Percentiles rank a stretch among this genome's conserved stretches.
These are phyloP conservation scores for Oryza longistaminata DNA, from an alignment of 176 grass and related monocot species.

Conservation along the genomic window DNA sequence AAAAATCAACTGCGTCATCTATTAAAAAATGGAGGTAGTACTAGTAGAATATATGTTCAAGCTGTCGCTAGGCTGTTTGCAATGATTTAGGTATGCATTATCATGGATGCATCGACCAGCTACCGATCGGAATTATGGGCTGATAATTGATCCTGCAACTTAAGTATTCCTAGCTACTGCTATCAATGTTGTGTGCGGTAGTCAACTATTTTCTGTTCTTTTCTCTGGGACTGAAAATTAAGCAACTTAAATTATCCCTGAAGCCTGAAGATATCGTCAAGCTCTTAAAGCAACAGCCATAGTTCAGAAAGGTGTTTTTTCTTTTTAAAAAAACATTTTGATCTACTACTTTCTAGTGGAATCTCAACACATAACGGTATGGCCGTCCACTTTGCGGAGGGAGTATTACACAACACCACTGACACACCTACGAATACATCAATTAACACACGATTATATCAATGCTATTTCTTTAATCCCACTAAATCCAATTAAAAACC, in stretches of 20 bases:
- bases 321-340: neutral
- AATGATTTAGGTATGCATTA: conserved; percentile 34
- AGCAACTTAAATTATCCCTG: neutral
- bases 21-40: no score
- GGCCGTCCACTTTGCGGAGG: neutral
- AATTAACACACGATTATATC: no score
- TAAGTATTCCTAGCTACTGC: neutral
- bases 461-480: no score
- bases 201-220: neutral
- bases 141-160: conserved; percentile 13
- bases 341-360: neutral
- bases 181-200: neutral
- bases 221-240: neutral
- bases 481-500: no score
- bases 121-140: conserved; percentile 25
- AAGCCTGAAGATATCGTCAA: neutral
- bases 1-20: no score
- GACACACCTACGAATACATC: no score
- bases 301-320: neutral
- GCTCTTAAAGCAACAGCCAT: neutral
- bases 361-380: conserved; percentile 20
- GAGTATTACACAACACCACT: no score
- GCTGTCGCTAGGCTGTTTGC: conserved; percentile 53
- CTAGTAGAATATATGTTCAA: neutral
- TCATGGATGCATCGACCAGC: conserved; percentile 4